These are phyloP conservation scores for Oryza meridionalis DNA, from an alignment of 176 grass and related monocot species.

Conservation along the genomic window DNA sequence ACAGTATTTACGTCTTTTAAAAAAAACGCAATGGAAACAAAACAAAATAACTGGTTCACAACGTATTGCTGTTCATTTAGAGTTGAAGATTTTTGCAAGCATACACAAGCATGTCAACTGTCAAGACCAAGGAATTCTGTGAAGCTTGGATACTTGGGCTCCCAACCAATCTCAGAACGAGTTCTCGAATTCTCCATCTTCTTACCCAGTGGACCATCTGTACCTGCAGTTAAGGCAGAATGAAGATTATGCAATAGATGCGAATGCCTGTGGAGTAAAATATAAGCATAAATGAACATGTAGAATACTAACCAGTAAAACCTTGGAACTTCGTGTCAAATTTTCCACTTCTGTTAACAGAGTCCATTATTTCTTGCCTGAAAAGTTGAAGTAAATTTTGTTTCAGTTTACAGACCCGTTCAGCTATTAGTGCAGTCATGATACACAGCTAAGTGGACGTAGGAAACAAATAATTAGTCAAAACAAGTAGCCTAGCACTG, in stretches of 20 bases:
- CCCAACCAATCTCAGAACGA: slow-evolving; percentile 74
- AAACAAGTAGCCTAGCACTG: background rate
- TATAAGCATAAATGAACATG: background rate
- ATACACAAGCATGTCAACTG: slow-evolving; percentile 25
- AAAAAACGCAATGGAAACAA: background rate
- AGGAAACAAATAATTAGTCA: background rate
- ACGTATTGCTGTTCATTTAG: background rate
- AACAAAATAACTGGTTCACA: background rate
- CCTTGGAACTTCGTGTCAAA: slow-evolving; percentile 73
- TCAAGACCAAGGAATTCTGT: slow-evolving; percentile 61
- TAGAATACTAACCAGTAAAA: slow-evolving; percentile 67
- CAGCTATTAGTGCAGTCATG: background rate
- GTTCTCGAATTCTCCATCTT: slow-evolving; percentile 86
- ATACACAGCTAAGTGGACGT: background rate
- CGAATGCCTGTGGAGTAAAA: background rate
- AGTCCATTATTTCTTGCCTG: slow-evolving; percentile 96
- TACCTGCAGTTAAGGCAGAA: slow-evolving; percentile 43
- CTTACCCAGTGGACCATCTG: slow-evolving; percentile 77
- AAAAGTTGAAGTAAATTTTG: slow-evolving; percentile 1
- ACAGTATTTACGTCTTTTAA: background rate
- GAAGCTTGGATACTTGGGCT: slow-evolving; percentile 70
- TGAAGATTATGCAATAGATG: background rate
- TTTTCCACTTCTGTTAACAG: slow-evolving; percentile 71
- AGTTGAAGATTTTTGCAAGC: background rate
- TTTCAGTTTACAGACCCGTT: background rate